Conservation (phyloP, 2,329 filamentous ascomycete genomes). For the Fusarium brachygibbosum region DNA sequence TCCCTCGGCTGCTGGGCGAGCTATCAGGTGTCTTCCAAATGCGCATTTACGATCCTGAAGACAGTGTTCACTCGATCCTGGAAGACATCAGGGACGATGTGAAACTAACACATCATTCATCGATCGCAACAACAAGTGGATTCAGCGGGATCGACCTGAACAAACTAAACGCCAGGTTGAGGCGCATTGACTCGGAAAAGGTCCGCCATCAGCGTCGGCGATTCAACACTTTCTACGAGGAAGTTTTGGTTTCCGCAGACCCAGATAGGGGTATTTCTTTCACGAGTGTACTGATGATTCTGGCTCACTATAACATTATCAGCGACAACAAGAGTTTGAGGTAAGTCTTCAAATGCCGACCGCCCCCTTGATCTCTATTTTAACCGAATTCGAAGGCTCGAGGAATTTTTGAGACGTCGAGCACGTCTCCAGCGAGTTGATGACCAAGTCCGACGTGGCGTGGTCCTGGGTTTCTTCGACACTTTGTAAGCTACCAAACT, state of each 20-base stretch:
- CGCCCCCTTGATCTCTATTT: neutral
- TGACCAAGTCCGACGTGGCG: slow-evolving; percentile 89
- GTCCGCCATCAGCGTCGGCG: slow-evolving; percentile 81
- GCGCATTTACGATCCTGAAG: slow-evolving; percentile 93
- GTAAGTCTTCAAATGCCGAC: slow-evolving; percentile 58
- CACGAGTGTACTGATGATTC: slow-evolving; percentile 90
- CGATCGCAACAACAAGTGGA: slow-evolving; percentile 66
- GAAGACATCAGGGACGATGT: slow-evolving; percentile 79
- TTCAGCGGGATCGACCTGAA: slow-evolving; percentile 77
- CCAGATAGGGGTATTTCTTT: slow-evolving; percentile 92
- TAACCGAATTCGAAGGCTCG: slow-evolving; percentile 71
- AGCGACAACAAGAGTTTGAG: slow-evolving; percentile 95
- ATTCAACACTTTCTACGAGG: slow-evolving; percentile 97
- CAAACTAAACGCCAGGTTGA: slow-evolving; percentile 79
- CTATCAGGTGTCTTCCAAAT: slow-evolving; percentile 96
- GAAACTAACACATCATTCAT: slow-evolving; percentile 66
- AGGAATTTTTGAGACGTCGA: slow-evolving; percentile 92
- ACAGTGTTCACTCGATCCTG: slow-evolving; percentile 88
- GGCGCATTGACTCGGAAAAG: slow-evolving; percentile 78
- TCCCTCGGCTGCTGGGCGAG: slow-evolving; percentile 89
- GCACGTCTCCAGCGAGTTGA: slow-evolving; percentile 93
- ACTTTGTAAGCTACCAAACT: slow-evolving; percentile 72
- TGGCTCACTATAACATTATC: slow-evolving; percentile 99
- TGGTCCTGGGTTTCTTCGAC: slow-evolving; percentile 95
- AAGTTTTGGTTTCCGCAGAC: slow-evolving; percentile 93